Evolutionary conservation across 345 rosid genomes (phyloP), one percentile per base, ranked within the genome.

Genomic region (Dovyalis caffra): DNA sequence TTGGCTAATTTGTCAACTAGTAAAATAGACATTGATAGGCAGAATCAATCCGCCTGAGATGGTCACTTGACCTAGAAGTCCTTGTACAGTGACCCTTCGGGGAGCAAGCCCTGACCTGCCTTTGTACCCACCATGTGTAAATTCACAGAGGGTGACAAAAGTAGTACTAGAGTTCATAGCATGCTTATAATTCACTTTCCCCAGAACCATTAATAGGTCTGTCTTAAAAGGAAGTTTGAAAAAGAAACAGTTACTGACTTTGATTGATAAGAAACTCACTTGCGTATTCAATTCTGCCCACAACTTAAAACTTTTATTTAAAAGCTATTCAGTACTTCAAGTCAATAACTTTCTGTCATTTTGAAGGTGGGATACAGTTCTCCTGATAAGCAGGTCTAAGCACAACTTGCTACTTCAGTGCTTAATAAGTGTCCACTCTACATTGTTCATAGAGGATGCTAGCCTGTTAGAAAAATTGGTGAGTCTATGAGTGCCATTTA

Each of bases 1-100:
- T 69, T 69, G 79, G 74, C 74, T 63, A 33, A 47, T 76, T 76
- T 76, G 79, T 76, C 75, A 70, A 64, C 75, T 51, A 26, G 57
- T 37, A 15, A 23, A 15, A 14, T 9, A 6, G 20, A 20, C 62
- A 29, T 69, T 63, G 77, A 76, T 35, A 15, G 25, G 56, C 32
- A 45, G 26, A 49, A 23, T 34, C 70, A 15, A 69, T 37, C 12
- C 47, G 12, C 47, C 47, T 40, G 47, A 12, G 47, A 40, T 6
- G 49, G 63, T 40, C 45, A 73, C 16, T n/a, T 40, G 75, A 25
- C 57, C 47, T 3, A 3, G 14, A 28, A 51, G 21, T 21, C 38
- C 20, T 47, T 56, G 70, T 35, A 38, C 35, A 32, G 53, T 56
- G 78, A 69, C 68, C 68, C 18, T 31, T 68, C 66, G 65, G 65